phyloP scores from a whole-genome alignment of 192 early-diverging fungal genomes.

The Backusella macrospora region DNA sequence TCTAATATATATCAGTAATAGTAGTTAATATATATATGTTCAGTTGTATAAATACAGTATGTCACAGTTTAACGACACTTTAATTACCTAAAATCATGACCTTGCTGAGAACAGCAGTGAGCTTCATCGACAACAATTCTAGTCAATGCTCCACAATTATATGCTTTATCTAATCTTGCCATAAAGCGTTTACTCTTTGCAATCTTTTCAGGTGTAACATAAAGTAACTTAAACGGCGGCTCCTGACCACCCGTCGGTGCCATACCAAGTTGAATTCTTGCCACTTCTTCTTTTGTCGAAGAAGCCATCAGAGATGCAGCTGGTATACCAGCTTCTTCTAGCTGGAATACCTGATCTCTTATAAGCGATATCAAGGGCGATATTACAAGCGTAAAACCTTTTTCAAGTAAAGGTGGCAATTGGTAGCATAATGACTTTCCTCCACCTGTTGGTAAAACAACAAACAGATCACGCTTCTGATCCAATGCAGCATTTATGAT shows the following conservation, averaged over 20 bases:
- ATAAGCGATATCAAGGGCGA: slow-evolving; percentile 94
- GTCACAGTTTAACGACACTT: neutral
- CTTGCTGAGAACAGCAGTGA: slow-evolving; percentile 94
- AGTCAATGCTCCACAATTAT: slow-evolving; percentile 60
- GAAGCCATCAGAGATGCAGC: slow-evolving; percentile 51
- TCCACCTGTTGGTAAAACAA: slow-evolving; percentile 95
- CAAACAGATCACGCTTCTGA: slow-evolving; percentile 80
- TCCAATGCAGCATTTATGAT: slow-evolving; percentile 84
- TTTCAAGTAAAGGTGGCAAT: slow-evolving; percentile 80
- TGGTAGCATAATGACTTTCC: slow-evolving; percentile 97
- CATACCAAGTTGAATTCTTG: slow-evolving; percentile 53
- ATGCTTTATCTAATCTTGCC: slow-evolving; percentile 56
- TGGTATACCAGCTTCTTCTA: slow-evolving; percentile 53
- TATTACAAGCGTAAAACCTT: slow-evolving; percentile 85
- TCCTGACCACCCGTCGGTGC: slow-evolving; percentile 49
- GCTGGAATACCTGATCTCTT: slow-evolving; percentile 84
- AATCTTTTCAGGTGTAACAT: slow-evolving; percentile 92
- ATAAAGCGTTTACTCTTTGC: slow-evolving; percentile 68
- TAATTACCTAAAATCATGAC: slow-evolving; percentile 87
- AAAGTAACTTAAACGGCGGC: slow-evolving; percentile 68
- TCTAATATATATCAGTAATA: slow-evolving; percentile 1
- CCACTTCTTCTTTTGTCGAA: slow-evolving; percentile 56
- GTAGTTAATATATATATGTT: neutral
- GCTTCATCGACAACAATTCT: slow-evolving; percentile 97
- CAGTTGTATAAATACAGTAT: neutral